Base-by-base conservation (phyloP, 2,329 filamentous ascomycete species). In the Fusarium annulatum region DNA sequence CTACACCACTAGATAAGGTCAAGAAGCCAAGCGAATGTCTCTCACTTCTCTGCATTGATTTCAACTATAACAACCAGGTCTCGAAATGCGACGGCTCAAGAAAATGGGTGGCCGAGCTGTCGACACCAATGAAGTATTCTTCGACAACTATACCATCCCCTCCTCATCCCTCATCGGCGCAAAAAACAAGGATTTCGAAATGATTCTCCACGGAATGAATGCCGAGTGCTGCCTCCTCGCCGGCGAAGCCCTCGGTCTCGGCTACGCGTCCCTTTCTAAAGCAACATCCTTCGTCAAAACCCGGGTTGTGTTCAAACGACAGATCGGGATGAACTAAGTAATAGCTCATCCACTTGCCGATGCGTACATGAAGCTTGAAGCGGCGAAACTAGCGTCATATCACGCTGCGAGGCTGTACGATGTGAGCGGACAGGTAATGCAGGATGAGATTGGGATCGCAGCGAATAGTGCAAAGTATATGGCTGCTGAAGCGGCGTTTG, bases 111-210 rank as follows among this genome's bases (percentile, higher is more conserved):
- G 93, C 0, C 86, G 93, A 18, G 93, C 93, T 0, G 90, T 97
- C 2, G 94, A 96, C 77, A 93, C 94, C 2, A 97, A 97, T 74
- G 93, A 96, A 79, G 92, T 97, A 3, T 97, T 97, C 81, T 96
- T 97, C 79, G 93, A 96, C 80, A 89, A 91, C 73, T 97, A 95
- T 80, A 80, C 82, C 8, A 89, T 96, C 19, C 89, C 91, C 0
- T 86, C 86, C 0, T 85, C 89, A 45, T 85, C 89, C 0, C 83
- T 96, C 1, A 89, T 97, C 46, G 94, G 94, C 2, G 79, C 88
- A 38, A 92, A 96, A 80, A 90, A 91, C 9, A 87, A 93, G 64
- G 94, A 94, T 0, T 97, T 97, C 86, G 92, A 91, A 77, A 92
- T 94, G 62, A 89, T 95, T 59, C 87, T 95, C 30, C 91, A 94